A percentile compares a stretch with the other conserved stretches of the same genome.
Evolutionary conservation across 2,329 filamentous ascomycete species (phyloP).

Genomic region (Sclerotinia trifoliorum): DNA sequence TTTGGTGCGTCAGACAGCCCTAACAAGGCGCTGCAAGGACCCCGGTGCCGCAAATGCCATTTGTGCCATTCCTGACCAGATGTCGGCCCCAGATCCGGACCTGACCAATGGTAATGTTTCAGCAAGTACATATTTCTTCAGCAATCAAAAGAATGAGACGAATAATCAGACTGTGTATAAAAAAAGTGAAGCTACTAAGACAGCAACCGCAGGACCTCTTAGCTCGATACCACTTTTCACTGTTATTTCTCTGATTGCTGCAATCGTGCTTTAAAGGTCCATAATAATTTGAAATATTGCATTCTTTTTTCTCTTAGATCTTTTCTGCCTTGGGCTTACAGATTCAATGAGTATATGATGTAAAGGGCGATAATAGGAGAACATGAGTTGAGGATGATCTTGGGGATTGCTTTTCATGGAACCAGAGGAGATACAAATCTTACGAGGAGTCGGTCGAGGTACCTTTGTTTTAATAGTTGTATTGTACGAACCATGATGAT

Average conservation of each 20-base stretch:
- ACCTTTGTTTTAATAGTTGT: conserved; percentile 2
- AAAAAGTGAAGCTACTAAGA: conserved; percentile 24
- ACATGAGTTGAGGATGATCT: conserved; percentile 5
- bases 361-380: conserved; percentile 1
- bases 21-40: conserved; percentile 45
- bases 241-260: conserved; percentile 6
- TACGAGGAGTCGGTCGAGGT: not conserved
- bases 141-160: conserved; percentile 47
- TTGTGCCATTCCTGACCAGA: conserved; percentile 52
- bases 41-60: conserved; percentile 43
- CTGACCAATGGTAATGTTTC: conserved; percentile 35
- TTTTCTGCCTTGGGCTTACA: not conserved
- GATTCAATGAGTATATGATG: not conserved
- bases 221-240: not conserved
- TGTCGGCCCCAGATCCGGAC: conserved; percentile 38
- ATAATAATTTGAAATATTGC: not conserved
- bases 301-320: not conserved
- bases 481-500: not conserved
- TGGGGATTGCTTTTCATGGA: conserved; percentile 1
- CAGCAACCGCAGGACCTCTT: not conserved
- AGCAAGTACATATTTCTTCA: conserved; percentile 51
- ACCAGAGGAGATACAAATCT: conserved; percentile 6
- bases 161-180: conserved; percentile 48
- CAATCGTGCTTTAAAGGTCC: not conserved
- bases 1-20: conserved; percentile 41